Conservation (phyloP, 495 filamentous ascomycete species). For the Penicillium waksmanii region DNA sequence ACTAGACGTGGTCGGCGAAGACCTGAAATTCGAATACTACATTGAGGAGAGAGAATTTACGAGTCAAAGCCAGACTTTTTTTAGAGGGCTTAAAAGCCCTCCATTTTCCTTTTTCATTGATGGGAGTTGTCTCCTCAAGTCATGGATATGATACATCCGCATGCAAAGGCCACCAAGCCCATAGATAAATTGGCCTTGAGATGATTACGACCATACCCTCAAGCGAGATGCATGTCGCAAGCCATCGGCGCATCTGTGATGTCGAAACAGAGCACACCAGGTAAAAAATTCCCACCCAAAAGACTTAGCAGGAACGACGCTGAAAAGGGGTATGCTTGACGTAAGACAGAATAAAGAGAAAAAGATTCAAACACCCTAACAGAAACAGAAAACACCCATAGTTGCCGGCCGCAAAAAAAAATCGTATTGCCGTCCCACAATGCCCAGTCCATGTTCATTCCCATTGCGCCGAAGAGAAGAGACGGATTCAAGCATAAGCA, state of each 20-base stretch:
- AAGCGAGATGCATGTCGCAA: constrained; percentile 4
- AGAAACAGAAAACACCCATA: constrained; percentile 21
- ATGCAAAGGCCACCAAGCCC: constrained; percentile 7
- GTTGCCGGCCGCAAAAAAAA: constrained; percentile 21
- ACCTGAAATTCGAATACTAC: background rate
- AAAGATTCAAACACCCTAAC: constrained; percentile 12
- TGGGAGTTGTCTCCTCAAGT: constrained; percentile 12
- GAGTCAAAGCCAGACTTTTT: too few species aligned
- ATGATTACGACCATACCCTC: background rate
- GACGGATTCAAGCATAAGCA: constrained; percentile 32
- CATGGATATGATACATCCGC: constrained; percentile 25
- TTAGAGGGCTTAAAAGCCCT: constrained; percentile 28
- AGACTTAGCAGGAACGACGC: constrained; percentile 29
- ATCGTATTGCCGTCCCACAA: constrained; percentile 30
- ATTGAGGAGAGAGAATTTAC: background rate
- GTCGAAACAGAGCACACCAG: constrained; percentile 13
- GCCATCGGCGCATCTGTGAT: constrained; percentile 9
- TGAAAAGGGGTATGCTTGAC: constrained; percentile 32
- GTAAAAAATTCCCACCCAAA: constrained; percentile 22
- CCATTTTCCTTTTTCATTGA: constrained; percentile 31
- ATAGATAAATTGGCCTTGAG: constrained; percentile 8
- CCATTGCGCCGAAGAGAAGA: constrained; percentile 39
- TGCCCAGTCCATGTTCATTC: constrained; percentile 30
- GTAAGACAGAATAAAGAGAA: constrained; percentile 17
- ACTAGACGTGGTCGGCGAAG: too few species aligned